These are phyloP conservation scores for Yamadazyma sp. DNA, from an alignment of 805 yeast genomes.

Conservation along the genomic window DNA sequence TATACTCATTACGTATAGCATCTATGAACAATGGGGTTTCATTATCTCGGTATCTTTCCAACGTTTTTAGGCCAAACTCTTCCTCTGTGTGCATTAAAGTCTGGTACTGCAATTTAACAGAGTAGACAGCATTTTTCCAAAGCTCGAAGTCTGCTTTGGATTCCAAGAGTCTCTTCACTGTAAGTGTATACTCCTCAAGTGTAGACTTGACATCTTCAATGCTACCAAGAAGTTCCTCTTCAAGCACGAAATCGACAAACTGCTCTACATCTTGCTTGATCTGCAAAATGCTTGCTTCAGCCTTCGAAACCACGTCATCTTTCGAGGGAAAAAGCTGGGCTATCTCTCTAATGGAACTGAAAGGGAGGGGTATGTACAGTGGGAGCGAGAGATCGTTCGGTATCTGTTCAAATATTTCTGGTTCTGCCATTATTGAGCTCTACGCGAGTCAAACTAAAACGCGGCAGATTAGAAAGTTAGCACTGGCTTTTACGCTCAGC, in stretches of 20 bases:
- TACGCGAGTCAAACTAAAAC: too few species aligned
- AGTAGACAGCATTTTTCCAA: slow-evolving; percentile 2
- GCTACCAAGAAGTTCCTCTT: slow-evolving; percentile 9
- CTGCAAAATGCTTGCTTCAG: slow-evolving; percentile 16
- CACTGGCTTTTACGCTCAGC: too few species aligned
- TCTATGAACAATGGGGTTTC: slow-evolving; percentile 1
- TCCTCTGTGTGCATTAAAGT: slow-evolving; percentile 6
- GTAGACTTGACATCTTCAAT: not conserved
- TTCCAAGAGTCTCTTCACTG: not conserved
- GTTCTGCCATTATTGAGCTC: slow-evolving; percentile 5
- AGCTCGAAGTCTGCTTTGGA: not conserved
- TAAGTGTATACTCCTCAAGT: slow-evolving; percentile 1
- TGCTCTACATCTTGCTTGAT: slow-evolving; percentile 16
- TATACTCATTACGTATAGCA: slow-evolving; percentile 6
- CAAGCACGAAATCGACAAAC: slow-evolving; percentile 12
- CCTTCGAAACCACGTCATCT: slow-evolving; percentile 9
- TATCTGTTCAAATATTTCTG: not conserved
- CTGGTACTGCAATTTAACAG: slow-evolving; percentile 4
- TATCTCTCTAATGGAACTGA: slow-evolving; percentile 3
- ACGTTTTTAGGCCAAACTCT: slow-evolving; percentile 8
- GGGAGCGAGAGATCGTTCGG: slow-evolving; percentile 13
- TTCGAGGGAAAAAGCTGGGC: slow-evolving; percentile 6
- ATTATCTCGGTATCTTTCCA: slow-evolving; percentile 5
- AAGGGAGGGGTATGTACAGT: slow-evolving; percentile 11
- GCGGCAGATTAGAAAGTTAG: too few species aligned